Evolutionary conservation across 2,329 filamentous ascomycete species (phyloP).

Genomic region (Daldinia sp.): DNA sequence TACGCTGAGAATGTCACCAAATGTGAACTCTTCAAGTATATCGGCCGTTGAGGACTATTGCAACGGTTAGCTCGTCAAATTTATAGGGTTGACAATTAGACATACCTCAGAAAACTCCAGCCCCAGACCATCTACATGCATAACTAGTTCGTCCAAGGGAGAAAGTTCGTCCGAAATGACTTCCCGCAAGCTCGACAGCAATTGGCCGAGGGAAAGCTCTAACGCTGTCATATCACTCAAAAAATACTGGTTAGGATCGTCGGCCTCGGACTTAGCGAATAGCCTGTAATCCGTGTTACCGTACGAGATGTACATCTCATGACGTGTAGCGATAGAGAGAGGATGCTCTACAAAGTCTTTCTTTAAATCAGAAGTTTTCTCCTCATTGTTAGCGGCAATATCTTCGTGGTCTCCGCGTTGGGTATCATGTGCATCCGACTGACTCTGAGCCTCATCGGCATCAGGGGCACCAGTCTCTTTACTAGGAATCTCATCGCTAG

Average conservation of each 20-base stretch:
- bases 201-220: constrained; percentile 40
- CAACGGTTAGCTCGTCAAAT: constrained; percentile 34
- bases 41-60: constrained; percentile 43
- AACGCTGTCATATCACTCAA: constrained; percentile 44
- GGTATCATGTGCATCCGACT: constrained; percentile 12
- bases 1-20: constrained; percentile 44
- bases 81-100: neutral
- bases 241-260: constrained; percentile 48
- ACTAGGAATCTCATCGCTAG: constrained; percentile 15
- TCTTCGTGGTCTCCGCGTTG: constrained; percentile 13
- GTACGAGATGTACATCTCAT: constrained; percentile 46
- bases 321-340: constrained; percentile 38
- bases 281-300: constrained; percentile 46
- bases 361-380: neutral
- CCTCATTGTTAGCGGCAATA: neutral
- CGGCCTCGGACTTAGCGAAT: constrained; percentile 46
- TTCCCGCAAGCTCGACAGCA: constrained; percentile 44
- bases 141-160: constrained; percentile 46
- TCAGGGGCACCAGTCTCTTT: constrained; percentile 12
- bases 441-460: constrained; percentile 4
- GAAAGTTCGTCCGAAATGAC: constrained; percentile 48
- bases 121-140: constrained; percentile 47
- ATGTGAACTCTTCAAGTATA: constrained; percentile 45
- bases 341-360: constrained; percentile 29
- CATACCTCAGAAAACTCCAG: constrained; percentile 48